Conservation (phyloP, 768 basidiomycete species). For the Suillus cothurnatus region DNA sequence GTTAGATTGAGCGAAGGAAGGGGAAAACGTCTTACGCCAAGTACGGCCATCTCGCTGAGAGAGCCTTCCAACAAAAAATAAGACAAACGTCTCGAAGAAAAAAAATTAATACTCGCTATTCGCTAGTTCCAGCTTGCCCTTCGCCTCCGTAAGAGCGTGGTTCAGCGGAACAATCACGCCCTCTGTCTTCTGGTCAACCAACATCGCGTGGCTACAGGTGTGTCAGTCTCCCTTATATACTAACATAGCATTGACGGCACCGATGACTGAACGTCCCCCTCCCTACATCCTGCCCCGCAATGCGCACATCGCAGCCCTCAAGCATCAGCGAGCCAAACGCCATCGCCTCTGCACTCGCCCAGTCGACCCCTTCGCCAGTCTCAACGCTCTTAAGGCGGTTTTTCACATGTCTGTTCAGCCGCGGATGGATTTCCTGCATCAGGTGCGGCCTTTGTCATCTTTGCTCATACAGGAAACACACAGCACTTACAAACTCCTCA, state of each 20-base stretch:
- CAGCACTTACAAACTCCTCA: constrained; percentile 59
- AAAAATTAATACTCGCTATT: constrained; percentile 62
- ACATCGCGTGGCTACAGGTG: constrained; percentile 73
- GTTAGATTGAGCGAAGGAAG: constrained; percentile 5
- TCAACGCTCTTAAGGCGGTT: constrained; percentile 71
- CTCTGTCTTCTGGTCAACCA: constrained; percentile 87
- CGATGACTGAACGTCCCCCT: constrained; percentile 88
- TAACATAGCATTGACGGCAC: constrained; percentile 26
- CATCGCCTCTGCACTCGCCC: constrained; percentile 90
- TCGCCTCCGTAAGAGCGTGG: constrained; percentile 50
- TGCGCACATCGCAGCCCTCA: constrained; percentile 81
- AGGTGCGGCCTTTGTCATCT: neutral
- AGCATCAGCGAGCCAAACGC: constrained; percentile 87
- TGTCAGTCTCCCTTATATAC: neutral
- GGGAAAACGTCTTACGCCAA: constrained; percentile 58
- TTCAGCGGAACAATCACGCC: constrained; percentile 82
- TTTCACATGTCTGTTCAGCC: constrained; percentile 80
- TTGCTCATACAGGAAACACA: neutral
- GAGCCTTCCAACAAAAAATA: constrained; percentile 57
- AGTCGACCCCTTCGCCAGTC: constrained; percentile 75
- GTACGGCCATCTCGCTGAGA: constrained; percentile 86
- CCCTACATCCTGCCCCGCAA: constrained; percentile 93
- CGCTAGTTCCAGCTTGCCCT: constrained; percentile 79
- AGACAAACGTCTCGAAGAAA: neutral
- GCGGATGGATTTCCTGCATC: constrained; percentile 72